Evolutionary conservation across 257 asterid genomes (phyloP).

Genomic region (Solanum phureja): DNA sequence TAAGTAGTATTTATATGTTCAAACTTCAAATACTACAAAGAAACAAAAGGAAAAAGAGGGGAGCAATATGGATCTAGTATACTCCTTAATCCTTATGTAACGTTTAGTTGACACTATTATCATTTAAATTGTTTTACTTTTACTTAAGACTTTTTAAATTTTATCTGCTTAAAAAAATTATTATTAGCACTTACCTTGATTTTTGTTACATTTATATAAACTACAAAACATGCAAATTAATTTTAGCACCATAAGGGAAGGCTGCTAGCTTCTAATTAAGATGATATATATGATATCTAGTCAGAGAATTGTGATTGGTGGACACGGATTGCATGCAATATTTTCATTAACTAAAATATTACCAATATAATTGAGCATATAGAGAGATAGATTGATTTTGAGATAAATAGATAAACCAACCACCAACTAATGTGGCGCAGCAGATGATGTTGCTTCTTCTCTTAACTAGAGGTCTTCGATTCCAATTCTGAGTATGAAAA

Average conservation of each 20-base stretch:
- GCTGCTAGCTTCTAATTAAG: neutral
- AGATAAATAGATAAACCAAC: neutral
- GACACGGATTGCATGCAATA: neutral
- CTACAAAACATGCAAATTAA: neutral
- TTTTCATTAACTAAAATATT: neutral
- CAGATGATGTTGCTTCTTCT: accelerated
- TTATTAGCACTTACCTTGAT: neutral
- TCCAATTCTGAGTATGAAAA: too few species aligned
- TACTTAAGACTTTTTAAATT: neutral
- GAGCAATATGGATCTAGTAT: neutral
- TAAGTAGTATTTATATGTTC: neutral
- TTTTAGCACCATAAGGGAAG: neutral
- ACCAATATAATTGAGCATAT: neutral
- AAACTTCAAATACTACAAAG: neutral
- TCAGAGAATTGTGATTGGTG: neutral
- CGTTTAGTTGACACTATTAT: neutral
- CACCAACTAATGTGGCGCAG: too few species aligned
- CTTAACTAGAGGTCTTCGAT: too few species aligned
- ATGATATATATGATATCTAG: neutral
- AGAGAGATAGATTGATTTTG: neutral
- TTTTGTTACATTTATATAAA: neutral
- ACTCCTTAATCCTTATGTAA: neutral
- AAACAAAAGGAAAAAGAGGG: neutral
- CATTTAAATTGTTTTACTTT: neutral
- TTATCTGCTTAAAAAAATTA: neutral